Conservation (phyloP, 2,329 filamentous ascomycete genomes). For the Bipolaris victoriae region DNA sequence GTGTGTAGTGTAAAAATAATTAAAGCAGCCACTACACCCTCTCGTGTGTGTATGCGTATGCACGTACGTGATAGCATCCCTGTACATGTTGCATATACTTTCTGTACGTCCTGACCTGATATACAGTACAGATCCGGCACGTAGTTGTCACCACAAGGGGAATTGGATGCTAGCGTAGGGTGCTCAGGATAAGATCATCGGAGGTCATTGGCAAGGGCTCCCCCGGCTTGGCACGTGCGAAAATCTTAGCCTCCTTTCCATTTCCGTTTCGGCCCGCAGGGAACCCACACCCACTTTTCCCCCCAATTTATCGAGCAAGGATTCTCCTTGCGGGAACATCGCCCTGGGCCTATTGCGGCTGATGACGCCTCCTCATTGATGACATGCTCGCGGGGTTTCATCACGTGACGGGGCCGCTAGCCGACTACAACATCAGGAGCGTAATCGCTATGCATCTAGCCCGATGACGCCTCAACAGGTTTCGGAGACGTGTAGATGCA, state of each 20-base stretch:
- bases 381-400: neutral
- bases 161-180: neutral
- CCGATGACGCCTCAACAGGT: too few relatives aligned
- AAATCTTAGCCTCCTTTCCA: neutral
- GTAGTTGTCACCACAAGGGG: neutral
- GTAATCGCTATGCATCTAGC: neutral
- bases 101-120: too few relatives aligned
- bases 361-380: neutral
- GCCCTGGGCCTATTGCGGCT: neutral
- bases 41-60: neutral
- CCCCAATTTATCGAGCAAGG: neutral
- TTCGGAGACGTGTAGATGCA: too few relatives aligned
- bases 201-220: neutral
- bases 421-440: neutral
- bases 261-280: neutral
- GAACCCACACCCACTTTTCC: neutral
- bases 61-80: neutral
- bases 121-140: neutral
- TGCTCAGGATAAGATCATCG: neutral
- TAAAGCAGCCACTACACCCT: too few relatives aligned
- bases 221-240: neutral
- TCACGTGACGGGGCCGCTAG: neutral
- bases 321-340: neutral
- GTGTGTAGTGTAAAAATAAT: too few relatives aligned
- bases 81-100: neutral